These are phyloP conservation scores for Xylaria sp. DNA, from an alignment of 2,329 filamentous ascomycete species.

Conservation along the genomic window DNA sequence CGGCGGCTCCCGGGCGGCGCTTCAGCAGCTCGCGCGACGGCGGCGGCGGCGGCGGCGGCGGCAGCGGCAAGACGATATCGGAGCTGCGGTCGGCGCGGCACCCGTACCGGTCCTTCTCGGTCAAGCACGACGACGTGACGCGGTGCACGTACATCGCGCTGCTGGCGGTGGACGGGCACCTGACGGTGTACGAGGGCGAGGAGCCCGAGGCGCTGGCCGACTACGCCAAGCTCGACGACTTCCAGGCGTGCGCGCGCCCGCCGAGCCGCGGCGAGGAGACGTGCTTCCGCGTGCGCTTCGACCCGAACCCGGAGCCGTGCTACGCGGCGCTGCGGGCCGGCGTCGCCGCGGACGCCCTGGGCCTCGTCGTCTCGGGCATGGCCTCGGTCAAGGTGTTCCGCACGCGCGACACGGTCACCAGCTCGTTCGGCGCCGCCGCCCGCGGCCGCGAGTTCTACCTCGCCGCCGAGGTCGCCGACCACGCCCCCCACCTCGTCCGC, in stretches of 20 bases:
- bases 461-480: conserved; percentile 73
- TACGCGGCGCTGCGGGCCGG: conserved; percentile 77
- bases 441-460: conserved; percentile 81
- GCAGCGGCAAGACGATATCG: conserved; percentile 52
- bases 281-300: conserved; percentile 83
- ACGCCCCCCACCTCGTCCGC: conserved; percentile 76
- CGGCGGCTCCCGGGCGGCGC: conserved; percentile 75
- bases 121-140: conserved; percentile 79
- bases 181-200: conserved; percentile 83
- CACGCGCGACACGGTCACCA: conserved; percentile 62
- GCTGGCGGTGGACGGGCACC: conserved; percentile 77
- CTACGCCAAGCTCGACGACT: conserved; percentile 75
- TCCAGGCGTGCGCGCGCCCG: conserved; percentile 70
- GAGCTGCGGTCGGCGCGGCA: conserved; percentile 62
- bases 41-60: conserved; percentile 40
- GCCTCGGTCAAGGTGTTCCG: conserved; percentile 81
- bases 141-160: conserved; percentile 84
- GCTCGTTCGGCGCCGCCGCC: conserved; percentile 53
- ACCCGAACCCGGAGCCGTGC: conserved; percentile 83
- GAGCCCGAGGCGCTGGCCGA: conserved; percentile 79
- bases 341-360: conserved; percentile 77
- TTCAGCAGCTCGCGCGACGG: conserved; percentile 71
- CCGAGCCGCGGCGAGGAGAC: conserved; percentile 83
- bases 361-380: conserved; percentile 85
- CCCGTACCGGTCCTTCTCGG: conserved; percentile 79